Base-by-base conservation (phyloP, 2,329 filamentous ascomycete genomes). In the Gyromitra esculenta region DNA sequence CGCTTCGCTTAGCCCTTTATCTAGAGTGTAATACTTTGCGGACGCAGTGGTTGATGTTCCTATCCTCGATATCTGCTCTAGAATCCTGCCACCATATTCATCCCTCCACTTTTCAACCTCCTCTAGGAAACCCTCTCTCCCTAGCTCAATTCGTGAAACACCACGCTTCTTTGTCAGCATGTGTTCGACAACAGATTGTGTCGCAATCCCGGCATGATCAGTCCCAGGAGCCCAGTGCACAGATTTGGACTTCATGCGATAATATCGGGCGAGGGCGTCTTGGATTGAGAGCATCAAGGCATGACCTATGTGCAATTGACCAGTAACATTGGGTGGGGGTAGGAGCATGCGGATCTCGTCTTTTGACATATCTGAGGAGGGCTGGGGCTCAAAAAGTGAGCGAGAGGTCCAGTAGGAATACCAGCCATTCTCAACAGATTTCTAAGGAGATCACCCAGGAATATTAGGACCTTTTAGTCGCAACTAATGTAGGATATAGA, bases 261-360 rank as follows among this genome's bases (percentile, higher is more conserved):
- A 79, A 52, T 76, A 81, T 54, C 80, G 74, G 15, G 77, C 79
- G 11, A 81, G 78, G 13, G 79, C 62, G 62, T 81, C 80, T 72
- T 81, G 75, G 11, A 81, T 73, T 8, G 80, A 78, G 15, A 81
- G 62, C 60, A 79, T 80, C 37, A 80, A 76, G 8, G 80, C 80
- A 76, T 81, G 80, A 9, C 80, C 80, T 54, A 78, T 80, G 63
- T 81, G 80, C 25, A 81, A 74, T 52, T 78, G 43, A 9, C 80
- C 80, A 11, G 80, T 81, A 48, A 81, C 77, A 50, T 81, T 81
- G 37, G 79, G 80, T 9, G 80, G 80, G n/a, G 80, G 79, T 7
- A 80, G 72, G 35, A 81, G 77, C 70, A 81, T 81, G 9, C 75
- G 65, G 31, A 80, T 73, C 15, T 69, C 25, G 25, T 62, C 45